Base-by-base conservation (phyloP, 495 filamentous ascomycete species). In the Recurvomyces mirabilis region DNA sequence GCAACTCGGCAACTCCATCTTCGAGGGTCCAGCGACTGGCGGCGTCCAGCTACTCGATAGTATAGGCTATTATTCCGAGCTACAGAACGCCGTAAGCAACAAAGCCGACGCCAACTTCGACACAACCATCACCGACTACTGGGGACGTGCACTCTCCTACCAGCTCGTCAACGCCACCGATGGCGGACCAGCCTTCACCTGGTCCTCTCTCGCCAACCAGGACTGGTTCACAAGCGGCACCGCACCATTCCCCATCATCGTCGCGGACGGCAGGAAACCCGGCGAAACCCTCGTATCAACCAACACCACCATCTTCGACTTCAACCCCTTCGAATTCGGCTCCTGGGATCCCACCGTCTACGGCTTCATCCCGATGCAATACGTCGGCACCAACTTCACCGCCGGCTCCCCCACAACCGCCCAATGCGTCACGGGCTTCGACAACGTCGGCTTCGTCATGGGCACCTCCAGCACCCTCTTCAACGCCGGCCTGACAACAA, bases 401-500 rank as follows among this genome's bases (percentile, higher is more conserved):
- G 69, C 47, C 17, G 89, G 89, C 29, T 51, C 60, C 17, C 62
- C 93, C 13, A 64, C 70, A 1, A 49, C 64, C n/a, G 72, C 77
- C 43, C 54, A 63, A 22, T 96, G 89, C 59, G 68, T 93, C 3
- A 60, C 65, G 6, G 89, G 89, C 3, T 93, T 85, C 53, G 89
- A 96, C 66, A 86, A 86, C 55, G 74, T 70, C 32, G 87, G 86
- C 18, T 96, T 72, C 59, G 64, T 94, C 24, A 87, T 93, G 74
- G 91, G 89, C 24, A 94, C 88, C 0, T 88, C 82, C n/a, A 85
- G 80, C 15, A 81, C 81, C 9, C 72, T 95, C 24, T 95, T 96
- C 77, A 95, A 96, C 65, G 61, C 70, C 41, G 70, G 81, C 60
- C 54, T 91, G 1, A 69, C 87, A 0, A 57, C 75, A 28, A 67